Percentiles rank a stretch among this genome's conserved stretches.
Evolutionary conservation across 2,329 filamentous ascomycete genomes (phyloP).

Genomic region (Trichophyton benhamiae): DNA sequence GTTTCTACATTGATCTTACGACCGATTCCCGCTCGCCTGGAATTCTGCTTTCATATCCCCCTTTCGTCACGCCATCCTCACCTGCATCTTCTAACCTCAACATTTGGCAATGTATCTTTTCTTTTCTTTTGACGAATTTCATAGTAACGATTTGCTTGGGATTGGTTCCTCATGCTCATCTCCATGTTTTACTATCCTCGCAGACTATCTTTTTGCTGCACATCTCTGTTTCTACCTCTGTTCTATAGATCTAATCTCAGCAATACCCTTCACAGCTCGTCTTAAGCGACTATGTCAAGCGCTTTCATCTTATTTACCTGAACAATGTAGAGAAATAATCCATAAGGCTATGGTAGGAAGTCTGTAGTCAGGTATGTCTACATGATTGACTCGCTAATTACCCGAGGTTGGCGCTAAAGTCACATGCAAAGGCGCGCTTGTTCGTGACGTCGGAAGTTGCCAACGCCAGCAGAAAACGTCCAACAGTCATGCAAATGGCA

Average conservation of each 20-base stretch:
- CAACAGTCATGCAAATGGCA: not conserved
- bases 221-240: not conserved
- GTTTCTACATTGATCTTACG: not conserved
- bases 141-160: slow-evolving; percentile 3
- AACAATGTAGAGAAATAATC: not conserved
- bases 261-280: not conserved
- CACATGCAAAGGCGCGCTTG: not conserved
- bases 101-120: not conserved
- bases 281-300: not conserved
- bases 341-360: no score
- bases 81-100: not conserved
- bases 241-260: slow-evolving; percentile 1
- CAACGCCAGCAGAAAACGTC: not conserved
- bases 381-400: not conserved
- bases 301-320: not conserved
- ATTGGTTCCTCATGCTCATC: not conserved
- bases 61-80: not conserved
- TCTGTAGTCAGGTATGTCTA: no score
- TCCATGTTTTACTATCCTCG: not conserved
- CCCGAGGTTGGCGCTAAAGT: not conserved
- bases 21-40: not conserved
- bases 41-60: not conserved
- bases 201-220: no score
- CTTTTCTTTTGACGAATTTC: not conserved
- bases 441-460: not conserved